Evolutionary conservation across 768 basidiomycete species (phyloP).

Genomic region (Lactarius sp.): DNA sequence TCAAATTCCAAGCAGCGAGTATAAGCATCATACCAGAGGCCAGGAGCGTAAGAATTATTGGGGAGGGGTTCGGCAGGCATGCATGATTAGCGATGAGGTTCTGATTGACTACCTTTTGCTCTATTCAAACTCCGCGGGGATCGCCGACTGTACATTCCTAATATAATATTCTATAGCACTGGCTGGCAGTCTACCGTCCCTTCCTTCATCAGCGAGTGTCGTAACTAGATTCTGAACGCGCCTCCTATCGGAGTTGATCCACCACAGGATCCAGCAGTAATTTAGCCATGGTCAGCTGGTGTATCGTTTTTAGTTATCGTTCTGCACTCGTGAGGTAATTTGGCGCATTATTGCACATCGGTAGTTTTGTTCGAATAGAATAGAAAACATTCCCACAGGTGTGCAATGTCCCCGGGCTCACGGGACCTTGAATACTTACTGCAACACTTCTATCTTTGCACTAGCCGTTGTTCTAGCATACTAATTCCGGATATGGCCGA

Average conservation of each 20-base stretch:
- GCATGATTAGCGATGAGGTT: no score
- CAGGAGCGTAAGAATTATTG: no score
- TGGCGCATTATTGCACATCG: not conserved
- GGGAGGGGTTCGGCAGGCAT: no score
- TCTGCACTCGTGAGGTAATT: not conserved
- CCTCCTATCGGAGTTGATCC: not conserved
- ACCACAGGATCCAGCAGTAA: not conserved
- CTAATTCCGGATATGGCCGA: not conserved
- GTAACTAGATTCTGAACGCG: not conserved
- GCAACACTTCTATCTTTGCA: not conserved
- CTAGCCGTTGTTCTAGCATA: not conserved
- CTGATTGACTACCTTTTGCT: no score
- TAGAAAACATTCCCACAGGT: slow-evolving; percentile 1
- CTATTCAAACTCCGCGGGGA: no score
- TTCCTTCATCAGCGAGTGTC: not conserved
- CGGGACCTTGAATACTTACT: not conserved
- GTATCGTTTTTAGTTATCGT: not conserved
- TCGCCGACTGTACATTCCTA: no score
- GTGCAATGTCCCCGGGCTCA: not conserved
- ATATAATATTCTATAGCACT: no score
- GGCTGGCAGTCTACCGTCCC: no score
- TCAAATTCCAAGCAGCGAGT: no score
- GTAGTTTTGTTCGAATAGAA: not conserved
- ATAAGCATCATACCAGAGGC: no score
- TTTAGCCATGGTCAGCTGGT: not conserved